Evolutionary conservation across 805 yeast species (phyloP), one percentile per base, ranked within the genome.

Genomic region (Candida khao-thaluensis): DNA sequence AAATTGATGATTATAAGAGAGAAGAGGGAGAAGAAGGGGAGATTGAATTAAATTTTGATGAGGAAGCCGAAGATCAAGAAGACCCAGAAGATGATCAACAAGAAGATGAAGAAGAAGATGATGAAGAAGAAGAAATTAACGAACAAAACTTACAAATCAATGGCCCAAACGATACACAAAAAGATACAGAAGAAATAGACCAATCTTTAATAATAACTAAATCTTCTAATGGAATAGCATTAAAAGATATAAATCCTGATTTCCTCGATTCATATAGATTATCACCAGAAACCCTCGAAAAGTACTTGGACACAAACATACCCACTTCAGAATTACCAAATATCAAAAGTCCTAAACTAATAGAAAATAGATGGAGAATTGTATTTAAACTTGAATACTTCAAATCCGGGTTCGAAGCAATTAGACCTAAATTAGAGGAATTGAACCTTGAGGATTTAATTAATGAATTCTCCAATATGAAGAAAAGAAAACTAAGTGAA

Each of bases 361-460:
- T 40, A 11, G 39, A 37, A 5, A 45, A 45, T 23, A 20, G 49
- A 18, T 45, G 47, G 47, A 42, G 66, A 29, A 57, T 85, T 3
- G 72, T 72, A 3, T 84, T 79, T 74, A 78, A 81, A 24, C 63
- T 76, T 1, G 64, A 64, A 38, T 44, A 38, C 21, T 53, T 9
- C 5, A 12, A 34, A 27, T 10, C 27, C 3, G 43, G 41, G 15
- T 27, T 31, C 17, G 42, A 40, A 5, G 3, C 44, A 1, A 71
- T 72, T 25, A 56, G 66, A 22, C 50, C 54, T 1, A 72, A 74
- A 20, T 73, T 87, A 75, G 50, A 50, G 28, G 48, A 58, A 1
- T 54, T 62, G 17, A 76, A 76, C 0, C 57, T 75, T 3, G 54
- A 56, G 4, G 51, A 56, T 7, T 52, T 81, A 1, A 59, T 33